Evolutionary conservation across 176 grass and related monocot genomes (phyloP), one percentile per base, ranked within the genome.

Genomic region (barley (Hordeum vulgare)): DNA sequence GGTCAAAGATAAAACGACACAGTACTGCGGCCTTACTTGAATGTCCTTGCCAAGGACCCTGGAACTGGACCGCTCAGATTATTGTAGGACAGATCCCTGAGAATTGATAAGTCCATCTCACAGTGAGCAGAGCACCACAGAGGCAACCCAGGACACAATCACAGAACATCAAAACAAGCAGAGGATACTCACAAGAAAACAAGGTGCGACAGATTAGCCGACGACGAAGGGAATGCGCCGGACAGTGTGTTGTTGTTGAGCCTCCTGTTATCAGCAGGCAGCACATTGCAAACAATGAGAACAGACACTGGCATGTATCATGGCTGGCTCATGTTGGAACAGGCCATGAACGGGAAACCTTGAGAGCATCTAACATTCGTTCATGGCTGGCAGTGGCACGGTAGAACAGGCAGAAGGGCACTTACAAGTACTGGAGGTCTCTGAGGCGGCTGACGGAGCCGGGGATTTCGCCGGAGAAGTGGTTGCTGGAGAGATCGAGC

Each of bases 11-110:
- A 71, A n/a, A 76, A 51, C 28, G 78, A 47, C 21, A 59, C 29
- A 75, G 67, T 10, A 56, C 31, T 72, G 79, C 25, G 67, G 77
- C 83, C 78, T 81, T 86, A 94, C 95, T 94, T 97, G 92, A 93
- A 93, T 56, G 90, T 94, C 84, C 84, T 87, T 47, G 84, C 85
- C 57, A 90, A 73, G 66, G 86, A 89, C 34, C 86, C 78, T 66
- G 92, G 92, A 59, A 94, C 23, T 41, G 88, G 86, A 8, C 92
- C 92, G 75, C 88, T 94, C 35, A 97, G 69, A 65, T 97, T 93
- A 84, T 97, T 97, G 27, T 92, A 97, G 51, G 92, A 97, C 70
- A 97, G 57, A 61, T 97, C 95, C 76, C 95, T 97, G 88, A 81
- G 68, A 83, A 21, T 56, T 83, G 35, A 59, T 7, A 83, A 75